These are phyloP conservation scores for Draba incana DNA, from an alignment of 345 rosid genomes.

Conservation along the genomic window DNA sequence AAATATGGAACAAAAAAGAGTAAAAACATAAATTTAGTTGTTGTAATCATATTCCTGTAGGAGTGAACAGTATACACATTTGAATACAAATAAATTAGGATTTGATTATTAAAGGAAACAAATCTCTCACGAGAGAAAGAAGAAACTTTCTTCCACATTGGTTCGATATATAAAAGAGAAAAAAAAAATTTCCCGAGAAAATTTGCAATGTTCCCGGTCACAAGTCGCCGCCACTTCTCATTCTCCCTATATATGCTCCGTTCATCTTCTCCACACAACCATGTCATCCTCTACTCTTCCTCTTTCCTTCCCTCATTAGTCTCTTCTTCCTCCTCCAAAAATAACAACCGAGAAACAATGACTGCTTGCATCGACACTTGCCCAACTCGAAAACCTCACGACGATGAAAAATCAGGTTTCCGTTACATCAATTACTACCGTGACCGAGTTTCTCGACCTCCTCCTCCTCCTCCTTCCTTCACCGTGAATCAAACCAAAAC, in stretches of 20 bases:
- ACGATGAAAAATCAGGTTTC: slow-evolving; percentile 43
- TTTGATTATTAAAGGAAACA: too few relatives aligned
- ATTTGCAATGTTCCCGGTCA: slow-evolving; percentile 52
- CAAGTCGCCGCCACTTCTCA: slow-evolving; percentile 44
- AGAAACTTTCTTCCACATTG: too few relatives aligned
- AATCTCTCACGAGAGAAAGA: too few relatives aligned
- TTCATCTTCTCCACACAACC: slow-evolving; percentile 39
- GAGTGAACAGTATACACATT: too few relatives aligned
- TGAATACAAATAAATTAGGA: too few relatives aligned
- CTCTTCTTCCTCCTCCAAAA: slow-evolving; percentile 7
- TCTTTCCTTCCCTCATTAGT: slow-evolving; percentile 26
- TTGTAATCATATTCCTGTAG: too few relatives aligned
- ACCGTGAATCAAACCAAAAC: slow-evolving; percentile 41
- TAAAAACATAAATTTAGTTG: too few relatives aligned
- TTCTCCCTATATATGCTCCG: slow-evolving; percentile 44
- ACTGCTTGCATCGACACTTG: slow-evolving; percentile 73
- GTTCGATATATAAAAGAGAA: too few relatives aligned
- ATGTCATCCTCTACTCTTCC: slow-evolving; percentile 25
- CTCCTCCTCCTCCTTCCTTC: slow-evolving; percentile 36
- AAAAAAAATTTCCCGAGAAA: slow-evolving; percentile 40
- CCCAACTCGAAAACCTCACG: slow-evolving; percentile 45
- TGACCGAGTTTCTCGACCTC: slow-evolving; percentile 39
- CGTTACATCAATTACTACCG: slow-evolving; percentile 47
- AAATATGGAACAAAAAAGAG: too few relatives aligned
- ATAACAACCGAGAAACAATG: slow-evolving; percentile 44